A percentile compares a stretch with the other conserved stretches of the same genome.
These are phyloP conservation scores for Chlorella vulgaris DNA, from an alignment of 139 green algal species.

Conservation along the genomic window DNA sequence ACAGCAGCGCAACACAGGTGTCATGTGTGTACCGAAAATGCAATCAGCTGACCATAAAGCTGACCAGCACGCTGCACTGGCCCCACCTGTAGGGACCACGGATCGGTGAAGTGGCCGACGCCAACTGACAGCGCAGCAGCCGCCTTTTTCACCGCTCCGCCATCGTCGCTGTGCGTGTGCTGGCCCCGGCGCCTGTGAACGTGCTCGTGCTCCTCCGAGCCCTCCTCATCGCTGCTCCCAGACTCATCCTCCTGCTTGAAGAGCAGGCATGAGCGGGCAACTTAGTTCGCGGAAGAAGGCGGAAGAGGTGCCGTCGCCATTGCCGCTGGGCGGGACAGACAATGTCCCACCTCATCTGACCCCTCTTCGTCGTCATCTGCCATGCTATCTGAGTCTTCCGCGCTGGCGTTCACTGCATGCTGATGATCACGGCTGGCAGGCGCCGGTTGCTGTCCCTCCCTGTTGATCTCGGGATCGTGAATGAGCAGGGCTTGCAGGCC, in stretches of 20 bases:
- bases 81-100: constrained; percentile 66
- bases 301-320: too few relatives aligned
- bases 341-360: constrained; percentile 4
- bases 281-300: not conserved
- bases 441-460: constrained; percentile 25
- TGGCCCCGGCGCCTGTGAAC: constrained; percentile 3
- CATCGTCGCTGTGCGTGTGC: constrained; percentile 12
- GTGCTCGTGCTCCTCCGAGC: constrained; percentile 46
- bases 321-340: too few relatives aligned
- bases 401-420: constrained; percentile 36
- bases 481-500: constrained; percentile 84
- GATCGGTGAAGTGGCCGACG: constrained; percentile 90
- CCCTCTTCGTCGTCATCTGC: not conserved
- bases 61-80: not conserved
- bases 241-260: constrained; percentile 11
- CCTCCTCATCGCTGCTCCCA: too few relatives aligned
- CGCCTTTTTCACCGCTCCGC: constrained; percentile 63
- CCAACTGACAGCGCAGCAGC: constrained; percentile 91
- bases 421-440: not conserved
- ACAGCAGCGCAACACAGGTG: too few relatives aligned
- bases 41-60: too few relatives aligned
- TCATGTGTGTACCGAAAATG: too few relatives aligned
- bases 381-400: constrained; percentile 51
- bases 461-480: constrained; percentile 85
- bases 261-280: not conserved